phyloP scores from a whole-genome alignment of 495 filamentous ascomycete genomes.

The Penicillium desertorum region DNA sequence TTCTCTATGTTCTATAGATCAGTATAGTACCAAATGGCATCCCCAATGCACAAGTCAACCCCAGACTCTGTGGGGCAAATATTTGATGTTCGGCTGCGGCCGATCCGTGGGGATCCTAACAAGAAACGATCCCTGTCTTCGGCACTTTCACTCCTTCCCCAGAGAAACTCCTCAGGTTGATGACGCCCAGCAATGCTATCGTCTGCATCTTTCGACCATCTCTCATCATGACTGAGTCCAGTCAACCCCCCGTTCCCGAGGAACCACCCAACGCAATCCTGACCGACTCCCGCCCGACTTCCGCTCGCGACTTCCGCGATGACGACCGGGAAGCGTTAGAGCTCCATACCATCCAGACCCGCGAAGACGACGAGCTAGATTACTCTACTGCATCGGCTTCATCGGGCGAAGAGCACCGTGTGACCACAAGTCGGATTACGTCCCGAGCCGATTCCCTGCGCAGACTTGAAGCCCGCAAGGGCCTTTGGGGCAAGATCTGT shows the following conservation, averaged over 20 bases:
- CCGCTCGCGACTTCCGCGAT: slow-evolving; percentile 19
- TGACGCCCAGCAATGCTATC: neutral
- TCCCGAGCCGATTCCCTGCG: slow-evolving; percentile 22
- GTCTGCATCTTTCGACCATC: too few species aligned
- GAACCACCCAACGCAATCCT: slow-evolving; percentile 12
- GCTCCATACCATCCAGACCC: slow-evolving; percentile 32
- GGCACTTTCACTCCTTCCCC: neutral
- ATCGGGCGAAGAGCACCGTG: slow-evolving; percentile 38
- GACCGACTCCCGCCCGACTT: slow-evolving; percentile 23
- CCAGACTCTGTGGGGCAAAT: slow-evolving; percentile 3
- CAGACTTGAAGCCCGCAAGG: slow-evolving; percentile 24
- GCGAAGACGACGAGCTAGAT: slow-evolving; percentile 23
- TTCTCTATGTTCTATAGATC: neutral
- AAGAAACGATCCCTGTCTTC: slow-evolving; percentile 5
- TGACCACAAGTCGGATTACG: slow-evolving; percentile 27
- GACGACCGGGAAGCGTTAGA: slow-evolving; percentile 33
- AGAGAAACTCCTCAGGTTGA: neutral
- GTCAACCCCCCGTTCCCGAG: slow-evolving; percentile 5
- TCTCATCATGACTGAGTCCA: slow-evolving; percentile 13
- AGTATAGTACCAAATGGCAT: neutral
- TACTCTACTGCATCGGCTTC: slow-evolving; percentile 32
- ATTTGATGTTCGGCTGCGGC: slow-evolving; percentile 9
- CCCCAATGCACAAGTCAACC: neutral
- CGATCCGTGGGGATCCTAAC: slow-evolving; percentile 9
- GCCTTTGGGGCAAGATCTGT: slow-evolving; percentile 25